These are phyloP conservation scores for Colletotrichum kahawae DNA, from an alignment of 2,329 filamentous ascomycete genomes.

Conservation along the genomic window DNA sequence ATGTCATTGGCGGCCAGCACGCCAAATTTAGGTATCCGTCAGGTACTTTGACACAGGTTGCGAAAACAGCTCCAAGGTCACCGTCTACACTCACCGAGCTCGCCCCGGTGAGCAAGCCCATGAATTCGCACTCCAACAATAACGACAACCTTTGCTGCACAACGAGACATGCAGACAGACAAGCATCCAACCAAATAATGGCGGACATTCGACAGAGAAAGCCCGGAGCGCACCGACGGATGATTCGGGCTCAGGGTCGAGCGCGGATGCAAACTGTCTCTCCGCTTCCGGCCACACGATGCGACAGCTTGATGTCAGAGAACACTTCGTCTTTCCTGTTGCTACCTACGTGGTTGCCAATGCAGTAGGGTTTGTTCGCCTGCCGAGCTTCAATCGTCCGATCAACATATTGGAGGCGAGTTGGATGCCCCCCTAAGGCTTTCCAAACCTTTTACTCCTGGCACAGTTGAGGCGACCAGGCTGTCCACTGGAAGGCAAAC, in stretches of 20 bases:
- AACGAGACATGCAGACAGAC: not conserved
- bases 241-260: not conserved
- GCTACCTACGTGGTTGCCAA: not conserved
- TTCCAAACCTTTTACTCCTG: not conserved
- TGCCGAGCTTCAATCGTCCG: not conserved
- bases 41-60: not conserved
- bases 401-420: not conserved
- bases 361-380: not conserved
- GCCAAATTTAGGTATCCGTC: not conserved
- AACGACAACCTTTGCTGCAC: not conserved
- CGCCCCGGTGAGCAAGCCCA: not conserved
- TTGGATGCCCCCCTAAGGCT: not conserved
- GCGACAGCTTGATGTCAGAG: not conserved
- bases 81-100: not conserved
- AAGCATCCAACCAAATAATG: not conserved
- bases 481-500: not conserved
- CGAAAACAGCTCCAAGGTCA: constrained; percentile 1
- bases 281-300: not conserved
- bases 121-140: not conserved
- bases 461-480: not conserved
- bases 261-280: not conserved
- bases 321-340: not conserved
- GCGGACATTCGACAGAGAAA: not conserved
- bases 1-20: constrained; percentile 4
- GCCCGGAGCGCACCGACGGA: not conserved